phyloP scores from a whole-genome alignment of 1,284 basidiomycete genomes.

The Pyrrhoderma lamaoense region DNA sequence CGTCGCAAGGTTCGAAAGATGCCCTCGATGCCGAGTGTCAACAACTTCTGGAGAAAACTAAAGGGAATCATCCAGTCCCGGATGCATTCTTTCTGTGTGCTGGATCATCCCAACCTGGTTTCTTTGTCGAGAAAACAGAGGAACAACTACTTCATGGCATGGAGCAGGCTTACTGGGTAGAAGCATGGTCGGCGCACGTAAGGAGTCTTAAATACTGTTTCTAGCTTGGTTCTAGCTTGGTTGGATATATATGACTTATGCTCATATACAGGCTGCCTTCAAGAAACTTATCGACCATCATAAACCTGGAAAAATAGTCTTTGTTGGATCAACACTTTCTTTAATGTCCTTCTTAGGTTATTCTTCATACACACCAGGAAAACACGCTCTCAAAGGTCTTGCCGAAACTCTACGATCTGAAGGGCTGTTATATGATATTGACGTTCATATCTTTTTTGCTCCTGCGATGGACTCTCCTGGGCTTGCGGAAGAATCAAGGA shows the following conservation, averaged over 20 bases:
- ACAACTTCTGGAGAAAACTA: constrained; percentile 28
- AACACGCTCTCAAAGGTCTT: constrained; percentile 84
- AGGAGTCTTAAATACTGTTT: constrained; percentile 36
- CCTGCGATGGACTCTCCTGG: constrained; percentile 82
- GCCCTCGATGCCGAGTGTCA: constrained; percentile 57
- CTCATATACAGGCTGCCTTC: constrained; percentile 39
- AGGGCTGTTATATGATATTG: constrained; percentile 71
- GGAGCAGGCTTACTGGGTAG: constrained; percentile 61
- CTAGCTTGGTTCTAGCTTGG: neutral
- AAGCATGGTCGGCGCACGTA: constrained; percentile 67
- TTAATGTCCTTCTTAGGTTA: constrained; percentile 83
- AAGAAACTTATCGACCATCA: constrained; percentile 62
- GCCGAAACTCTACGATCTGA: constrained; percentile 85
- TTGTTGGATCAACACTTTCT: constrained; percentile 78
- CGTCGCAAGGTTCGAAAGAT: constrained; percentile 39
- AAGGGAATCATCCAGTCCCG: constrained; percentile 43
- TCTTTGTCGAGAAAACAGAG: constrained; percentile 65
- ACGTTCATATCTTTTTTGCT: constrained; percentile 84
- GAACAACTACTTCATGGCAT: constrained; percentile 54
- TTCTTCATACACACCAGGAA: constrained; percentile 80
- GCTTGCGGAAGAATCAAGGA: constrained; percentile 71
- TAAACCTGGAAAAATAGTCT: constrained; percentile 63
- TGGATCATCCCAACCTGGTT: constrained; percentile 59
- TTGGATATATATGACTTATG: neutral
- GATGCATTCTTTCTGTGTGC: constrained; percentile 78